Conservation (phyloP, 805 yeast species). For the Metschnikowia gruessii region DNA sequence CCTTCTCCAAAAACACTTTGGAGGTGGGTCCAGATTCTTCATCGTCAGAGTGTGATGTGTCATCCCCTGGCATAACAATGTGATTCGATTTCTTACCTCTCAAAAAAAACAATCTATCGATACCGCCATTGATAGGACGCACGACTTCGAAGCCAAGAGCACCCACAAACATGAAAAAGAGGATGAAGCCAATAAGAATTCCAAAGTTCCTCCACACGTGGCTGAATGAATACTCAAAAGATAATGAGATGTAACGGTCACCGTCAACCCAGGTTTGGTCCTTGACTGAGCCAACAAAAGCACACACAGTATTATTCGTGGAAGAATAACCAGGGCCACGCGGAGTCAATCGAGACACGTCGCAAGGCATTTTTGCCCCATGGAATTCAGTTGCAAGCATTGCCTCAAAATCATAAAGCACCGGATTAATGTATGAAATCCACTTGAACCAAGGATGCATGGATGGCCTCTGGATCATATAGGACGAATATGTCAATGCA, state of each 20-base stretch:
- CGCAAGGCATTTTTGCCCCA: constrained; percentile 23
- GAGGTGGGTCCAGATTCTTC: constrained; percentile 9
- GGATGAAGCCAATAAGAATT: background rate
- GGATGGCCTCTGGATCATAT: constrained; percentile 37
- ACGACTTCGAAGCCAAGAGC: no score
- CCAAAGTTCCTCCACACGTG: no score
- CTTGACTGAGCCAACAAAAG: constrained; percentile 12
- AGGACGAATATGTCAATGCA: constrained; percentile 52
- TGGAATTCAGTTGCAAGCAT: constrained; percentile 28
- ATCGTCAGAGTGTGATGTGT: no score
- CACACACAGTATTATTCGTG: constrained; percentile 19
- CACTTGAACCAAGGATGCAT: constrained; percentile 32
- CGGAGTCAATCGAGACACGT: constrained; percentile 20
- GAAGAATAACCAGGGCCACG: constrained; percentile 22
- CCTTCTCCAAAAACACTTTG: no score
- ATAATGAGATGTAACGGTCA: constrained; percentile 26
- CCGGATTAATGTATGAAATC: constrained; percentile 36
- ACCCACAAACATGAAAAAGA: constrained; percentile 37
- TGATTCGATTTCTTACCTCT: constrained; percentile 45
- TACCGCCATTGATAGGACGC: no score
- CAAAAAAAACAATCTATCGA: constrained; percentile 36
- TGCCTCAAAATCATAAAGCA: constrained; percentile 29
- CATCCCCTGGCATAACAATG: constrained; percentile 5
- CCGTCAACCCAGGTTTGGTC: constrained; percentile 26
- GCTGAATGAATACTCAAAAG: no score